Evolutionary conservation across 768 basidiomycete species (phyloP).

Genomic region (Trametes maxima): DNA sequence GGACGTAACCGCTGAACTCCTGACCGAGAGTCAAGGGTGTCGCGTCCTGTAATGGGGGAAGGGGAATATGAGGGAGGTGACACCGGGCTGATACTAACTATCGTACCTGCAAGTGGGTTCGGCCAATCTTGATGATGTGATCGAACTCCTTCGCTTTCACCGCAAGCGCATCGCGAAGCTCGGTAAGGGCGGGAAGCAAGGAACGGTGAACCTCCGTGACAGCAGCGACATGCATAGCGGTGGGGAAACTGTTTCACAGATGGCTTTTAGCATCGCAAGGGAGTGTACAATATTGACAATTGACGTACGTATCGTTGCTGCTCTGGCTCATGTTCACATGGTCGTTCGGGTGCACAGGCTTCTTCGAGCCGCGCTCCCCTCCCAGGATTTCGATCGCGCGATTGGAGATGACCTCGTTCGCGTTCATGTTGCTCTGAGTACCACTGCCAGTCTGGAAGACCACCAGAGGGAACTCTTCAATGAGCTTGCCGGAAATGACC

Average conservation of each 20-base stretch:
- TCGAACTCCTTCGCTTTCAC: conserved; percentile 83
- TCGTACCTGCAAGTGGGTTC: conserved; percentile 86
- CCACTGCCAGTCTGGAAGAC: conserved; percentile 99
- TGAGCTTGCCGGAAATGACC: conserved; percentile 95
- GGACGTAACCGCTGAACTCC: conserved; percentile 98
- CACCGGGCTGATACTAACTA: background rate
- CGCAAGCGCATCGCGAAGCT: conserved; percentile 82
- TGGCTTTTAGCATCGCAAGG: background rate
- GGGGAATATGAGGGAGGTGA: background rate
- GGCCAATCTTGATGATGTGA: conserved; percentile 96
- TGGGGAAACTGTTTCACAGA: conserved; percentile 80
- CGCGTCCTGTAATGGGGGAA: conserved; percentile 66
- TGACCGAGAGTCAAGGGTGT: conserved; percentile 97
- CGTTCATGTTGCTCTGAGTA: conserved; percentile 99
- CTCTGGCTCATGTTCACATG: conserved; percentile 99
- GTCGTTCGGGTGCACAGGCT: conserved; percentile 97
- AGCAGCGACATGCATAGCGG: conserved; percentile 98
- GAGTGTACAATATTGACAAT: conserved; percentile 33
- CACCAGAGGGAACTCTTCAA: conserved; percentile 96
- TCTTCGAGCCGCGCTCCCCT: conserved; percentile 93
- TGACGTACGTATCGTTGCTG: conserved; percentile 92
- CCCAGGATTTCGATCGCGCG: conserved; percentile 97
- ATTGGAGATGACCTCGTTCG: conserved; percentile 98
- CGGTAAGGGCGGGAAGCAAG: conserved; percentile 83
- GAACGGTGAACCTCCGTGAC: conserved; percentile 82